phyloP scores from a whole-genome alignment of 768 basidiomycete genomes.

The Tremella mesenterica region DNA sequence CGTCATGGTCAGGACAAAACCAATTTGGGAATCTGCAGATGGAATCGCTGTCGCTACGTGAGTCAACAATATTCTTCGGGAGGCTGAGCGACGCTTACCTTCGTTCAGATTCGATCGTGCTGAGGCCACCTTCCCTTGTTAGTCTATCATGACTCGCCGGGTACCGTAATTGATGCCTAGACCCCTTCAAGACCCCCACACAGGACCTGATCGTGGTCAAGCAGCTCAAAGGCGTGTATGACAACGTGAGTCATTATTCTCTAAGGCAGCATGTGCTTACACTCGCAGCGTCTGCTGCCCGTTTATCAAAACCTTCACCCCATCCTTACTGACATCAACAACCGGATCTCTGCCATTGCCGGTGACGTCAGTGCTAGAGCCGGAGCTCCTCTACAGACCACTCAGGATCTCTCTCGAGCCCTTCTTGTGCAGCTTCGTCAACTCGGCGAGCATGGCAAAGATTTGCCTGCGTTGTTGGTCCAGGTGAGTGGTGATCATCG shows the following conservation, averaged over 20 bases:
- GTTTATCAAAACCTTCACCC: slow-evolving; percentile 26
- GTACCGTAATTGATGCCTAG: slow-evolving; percentile 9
- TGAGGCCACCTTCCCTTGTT: slow-evolving; percentile 36
- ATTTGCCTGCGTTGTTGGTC: slow-evolving; percentile 24
- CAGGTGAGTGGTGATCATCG: slow-evolving; percentile 27
- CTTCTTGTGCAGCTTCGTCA: slow-evolving; percentile 34
- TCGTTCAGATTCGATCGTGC: slow-evolving; percentile 34
- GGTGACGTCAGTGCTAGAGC: slow-evolving; percentile 35
- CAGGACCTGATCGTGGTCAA: slow-evolving; percentile 36
- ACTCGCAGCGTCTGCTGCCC: slow-evolving; percentile 28
- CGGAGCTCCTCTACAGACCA: slow-evolving; percentile 25
- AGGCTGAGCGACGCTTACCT: not conserved
- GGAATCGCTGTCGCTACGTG: slow-evolving; percentile 41
- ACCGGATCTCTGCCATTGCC: slow-evolving; percentile 36
- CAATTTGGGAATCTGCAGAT: slow-evolving; percentile 37
- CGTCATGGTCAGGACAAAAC: slow-evolving; percentile 34
- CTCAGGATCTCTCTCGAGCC: slow-evolving; percentile 29
- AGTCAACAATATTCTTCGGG: slow-evolving; percentile 1
- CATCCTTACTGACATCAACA: slow-evolving; percentile 25
- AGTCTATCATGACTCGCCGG: slow-evolving; percentile 8
- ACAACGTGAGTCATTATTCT: slow-evolving; percentile 25
- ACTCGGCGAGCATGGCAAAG: slow-evolving; percentile 32
- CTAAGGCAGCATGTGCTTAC: not conserved
- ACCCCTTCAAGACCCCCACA: slow-evolving; percentile 44
- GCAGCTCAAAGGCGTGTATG: slow-evolving; percentile 40